A percentile compares a stretch with the other conserved stretches of the same genome.
Conservation (phyloP, 768 basidiomycete genomes). For the Melanogaster broomeanus region DNA sequence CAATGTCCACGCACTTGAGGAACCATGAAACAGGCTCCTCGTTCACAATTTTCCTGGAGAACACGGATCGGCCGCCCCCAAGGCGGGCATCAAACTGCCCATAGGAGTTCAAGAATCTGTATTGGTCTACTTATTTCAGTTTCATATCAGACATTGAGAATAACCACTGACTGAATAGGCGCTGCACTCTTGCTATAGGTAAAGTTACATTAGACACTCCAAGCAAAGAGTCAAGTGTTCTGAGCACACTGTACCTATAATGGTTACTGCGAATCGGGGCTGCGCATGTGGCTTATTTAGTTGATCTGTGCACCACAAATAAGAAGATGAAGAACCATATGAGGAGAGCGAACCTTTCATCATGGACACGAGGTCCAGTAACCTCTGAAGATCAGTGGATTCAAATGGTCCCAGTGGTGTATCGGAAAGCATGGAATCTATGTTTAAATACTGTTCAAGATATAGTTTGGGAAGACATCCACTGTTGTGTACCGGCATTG, state of each 20-base stretch:
- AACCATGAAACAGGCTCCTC: neutral
- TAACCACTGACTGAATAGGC: neutral
- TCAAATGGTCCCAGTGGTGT: neutral
- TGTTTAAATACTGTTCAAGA: neutral
- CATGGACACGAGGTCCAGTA: neutral
- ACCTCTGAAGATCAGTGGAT: neutral
- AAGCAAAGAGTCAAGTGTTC: no score
- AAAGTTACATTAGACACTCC: neutral
- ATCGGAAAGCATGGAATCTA: neutral
- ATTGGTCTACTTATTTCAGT: conserved; percentile 18
- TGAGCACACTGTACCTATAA: no score
- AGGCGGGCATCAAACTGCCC: conserved; percentile 40
- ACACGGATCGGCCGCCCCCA: conserved; percentile 23
- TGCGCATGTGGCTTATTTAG: no score
- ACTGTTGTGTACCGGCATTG: neutral
- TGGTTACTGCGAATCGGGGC: no score
- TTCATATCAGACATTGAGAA: neutral
- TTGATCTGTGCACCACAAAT: no score
- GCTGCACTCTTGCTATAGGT: neutral
- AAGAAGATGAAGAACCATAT: no score
- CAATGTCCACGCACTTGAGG: conserved; percentile 29
- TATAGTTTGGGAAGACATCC: no score
- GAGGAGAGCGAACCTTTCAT: neutral
- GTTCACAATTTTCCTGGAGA: neutral
- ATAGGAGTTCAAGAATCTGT: conserved; percentile 36